Base-by-base conservation (phyloP, 192 early-diverging fungal species). In the Umbelopsis isabellina region DNA sequence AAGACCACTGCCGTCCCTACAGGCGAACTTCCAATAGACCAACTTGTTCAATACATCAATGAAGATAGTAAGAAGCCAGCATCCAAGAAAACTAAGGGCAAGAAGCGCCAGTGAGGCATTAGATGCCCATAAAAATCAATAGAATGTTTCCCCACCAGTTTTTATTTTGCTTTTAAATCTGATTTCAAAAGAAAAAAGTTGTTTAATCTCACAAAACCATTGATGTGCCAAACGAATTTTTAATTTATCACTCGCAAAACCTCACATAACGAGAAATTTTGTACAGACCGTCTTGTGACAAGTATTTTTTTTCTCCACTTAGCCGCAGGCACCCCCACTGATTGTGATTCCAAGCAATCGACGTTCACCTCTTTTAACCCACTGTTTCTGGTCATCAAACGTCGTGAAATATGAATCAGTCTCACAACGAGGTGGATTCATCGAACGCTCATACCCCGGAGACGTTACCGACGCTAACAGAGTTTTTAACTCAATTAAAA, bases 1-100 rank as follows among this genome's bases (percentile, higher is more conserved):
- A 61, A 61, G 30, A n/a, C 55, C 27, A 61, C 49, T 37, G 70
- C 79, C 9, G 81, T 75, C 37, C 70, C 83, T 45, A 93, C 85
- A 76, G 93, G 92, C 44, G 83, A 87, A 65, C 70, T 93, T 69
- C 86, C 92, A 0, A 87, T 95, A 72, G 90, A 95, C 21, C 88
- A 95, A 48, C 79, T 95, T 49, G 61, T 95, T 66, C 83, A 90
- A 66, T 95, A 84, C 49, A 90, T 92, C 48, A 88, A 84, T 33
- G 76, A 67, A 15, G 68, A 66, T 49, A n/a, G 66, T 41, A 13
- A 25, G 23, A 61, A 61, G 30, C 23, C 55, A 61, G 25, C 23
- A 16, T 22, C 27, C 2, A 61, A 61, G 55, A 61, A 61, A 30
- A 35, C 30, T 1, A 61, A 61, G 4, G 55, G 55, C 27, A 61